phyloP scores from a whole-genome alignment of 2,329 filamentous ascomycete species.

The Ophiostoma piceae region DNA sequence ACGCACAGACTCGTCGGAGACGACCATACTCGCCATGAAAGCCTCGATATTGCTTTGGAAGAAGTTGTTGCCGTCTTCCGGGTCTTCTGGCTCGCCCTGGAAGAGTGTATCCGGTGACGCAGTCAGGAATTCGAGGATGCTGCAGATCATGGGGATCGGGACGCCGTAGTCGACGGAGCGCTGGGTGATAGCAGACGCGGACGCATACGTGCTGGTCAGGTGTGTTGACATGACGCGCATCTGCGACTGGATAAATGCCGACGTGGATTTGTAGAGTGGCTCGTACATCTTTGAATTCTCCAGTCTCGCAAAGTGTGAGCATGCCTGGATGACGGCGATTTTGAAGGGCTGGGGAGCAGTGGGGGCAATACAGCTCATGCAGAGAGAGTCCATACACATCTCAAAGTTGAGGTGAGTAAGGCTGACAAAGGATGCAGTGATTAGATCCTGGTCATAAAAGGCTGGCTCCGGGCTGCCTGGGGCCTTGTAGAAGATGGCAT shows the following conservation, averaged over 20 bases:
- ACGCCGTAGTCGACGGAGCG: conserved; percentile 39
- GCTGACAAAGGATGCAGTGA: conserved; percentile 62
- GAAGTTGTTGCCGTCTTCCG: conserved; percentile 36
- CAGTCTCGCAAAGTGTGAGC: conserved; percentile 56
- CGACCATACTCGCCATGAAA: conserved; percentile 51
- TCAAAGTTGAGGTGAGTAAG: conserved; percentile 58
- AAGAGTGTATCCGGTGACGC: conserved; percentile 49
- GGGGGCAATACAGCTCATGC: conserved; percentile 52
- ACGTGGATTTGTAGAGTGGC: conserved; percentile 50
- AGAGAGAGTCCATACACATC: conserved; percentile 51
- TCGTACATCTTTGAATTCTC: conserved; percentile 46
- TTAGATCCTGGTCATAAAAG: conserved; percentile 57
- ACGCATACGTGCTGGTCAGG: conserved; percentile 37
- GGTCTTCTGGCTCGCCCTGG: conserved; percentile 37
- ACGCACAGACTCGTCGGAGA: conserved; percentile 46
- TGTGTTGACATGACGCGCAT: conserved; percentile 48
- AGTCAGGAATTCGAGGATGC: conserved; percentile 54
- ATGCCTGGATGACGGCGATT: conserved; percentile 57
- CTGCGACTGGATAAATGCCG: conserved; percentile 53
- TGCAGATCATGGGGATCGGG: conserved; percentile 43
- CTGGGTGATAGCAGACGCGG: conserved; percentile 38
- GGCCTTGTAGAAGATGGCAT: conserved; percentile 57
- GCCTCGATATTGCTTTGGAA: conserved; percentile 46
- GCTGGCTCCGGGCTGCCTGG: conserved; percentile 43
- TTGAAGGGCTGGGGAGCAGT: conserved; percentile 56